A percentile compares a stretch with the other conserved stretches of the same genome.
Evolutionary conservation across 2,329 filamentous ascomycete genomes (phyloP).

Genomic region (Xylariaceae sp.): DNA sequence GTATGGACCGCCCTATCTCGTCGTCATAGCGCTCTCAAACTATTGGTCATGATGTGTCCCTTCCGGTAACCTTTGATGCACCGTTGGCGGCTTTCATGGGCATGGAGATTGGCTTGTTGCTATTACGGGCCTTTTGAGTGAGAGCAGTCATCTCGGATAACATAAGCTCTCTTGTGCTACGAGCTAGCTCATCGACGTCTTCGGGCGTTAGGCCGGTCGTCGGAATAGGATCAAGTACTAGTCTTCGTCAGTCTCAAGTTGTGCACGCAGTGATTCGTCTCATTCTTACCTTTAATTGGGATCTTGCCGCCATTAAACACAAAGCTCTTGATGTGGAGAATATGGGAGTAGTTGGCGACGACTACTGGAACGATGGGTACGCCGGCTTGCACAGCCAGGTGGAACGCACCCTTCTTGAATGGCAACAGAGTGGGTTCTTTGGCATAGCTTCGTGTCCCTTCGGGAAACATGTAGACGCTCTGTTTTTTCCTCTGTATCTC

Average conservation of each 20-base stretch:
- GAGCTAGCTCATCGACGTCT: conserved; percentile 72
- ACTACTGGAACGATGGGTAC: conserved; percentile 89
- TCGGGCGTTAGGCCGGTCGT: conserved; percentile 68
- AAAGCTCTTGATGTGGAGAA: conserved; percentile 61
- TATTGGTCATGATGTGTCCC: conserved; percentile 17
- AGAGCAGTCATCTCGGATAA: conserved; percentile 58
- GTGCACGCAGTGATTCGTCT: background rate
- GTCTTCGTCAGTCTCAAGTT: conserved; percentile 7
- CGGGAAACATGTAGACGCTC: conserved; percentile 83
- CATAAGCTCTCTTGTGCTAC: conserved; percentile 70
- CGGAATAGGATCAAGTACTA: conserved; percentile 75
- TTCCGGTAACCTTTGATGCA: conserved; percentile 31
- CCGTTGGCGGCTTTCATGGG: conserved; percentile 25
- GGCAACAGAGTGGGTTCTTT: conserved; percentile 76
- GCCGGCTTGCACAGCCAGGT: conserved; percentile 88
- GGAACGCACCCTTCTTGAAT: conserved; percentile 99
- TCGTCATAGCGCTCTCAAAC: too few species aligned
- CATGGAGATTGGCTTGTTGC: conserved; percentile 34
- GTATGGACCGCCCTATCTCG: too few species aligned
- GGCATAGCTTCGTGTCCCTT: conserved; percentile 89
- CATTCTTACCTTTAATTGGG: conserved; percentile 65
- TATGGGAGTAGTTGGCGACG: conserved; percentile 72
- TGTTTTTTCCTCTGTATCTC: conserved; percentile 72
- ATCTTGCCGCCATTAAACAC: conserved; percentile 67
- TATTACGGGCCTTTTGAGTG: conserved; percentile 48